A percentile compares a stretch with the other conserved stretches of the same genome.
Conservation (phyloP, 148 eudicot species). For the Diospyros kaki region DNA sequence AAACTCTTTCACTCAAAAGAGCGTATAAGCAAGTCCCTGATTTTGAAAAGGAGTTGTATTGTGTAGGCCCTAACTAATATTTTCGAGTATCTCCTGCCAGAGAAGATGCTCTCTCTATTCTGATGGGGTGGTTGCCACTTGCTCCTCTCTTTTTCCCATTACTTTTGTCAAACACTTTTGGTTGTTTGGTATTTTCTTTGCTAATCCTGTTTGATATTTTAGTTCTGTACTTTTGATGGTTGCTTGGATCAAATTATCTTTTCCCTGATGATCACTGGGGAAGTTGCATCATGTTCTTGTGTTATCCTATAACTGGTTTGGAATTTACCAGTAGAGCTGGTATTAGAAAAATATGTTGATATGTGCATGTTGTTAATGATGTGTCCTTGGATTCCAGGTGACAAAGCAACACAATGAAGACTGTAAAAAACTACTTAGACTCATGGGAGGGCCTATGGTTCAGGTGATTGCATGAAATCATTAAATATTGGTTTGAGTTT, state of each 20-base stretch:
- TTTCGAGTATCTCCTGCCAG: neutral
- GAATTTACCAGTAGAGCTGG: neutral
- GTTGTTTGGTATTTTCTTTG: neutral
- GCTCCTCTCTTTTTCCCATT: neutral
- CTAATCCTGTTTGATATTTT: neutral
- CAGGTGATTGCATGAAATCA: conserved; percentile 45
- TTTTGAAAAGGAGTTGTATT: no score
- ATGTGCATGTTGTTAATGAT: neutral
- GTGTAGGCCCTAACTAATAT: no score
- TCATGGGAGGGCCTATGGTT: conserved; percentile 97
- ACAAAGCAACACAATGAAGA: conserved; percentile 94
- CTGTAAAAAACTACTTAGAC: conserved; percentile 78
- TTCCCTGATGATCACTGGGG: neutral
- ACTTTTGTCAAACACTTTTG: neutral
- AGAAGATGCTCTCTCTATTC: neutral
- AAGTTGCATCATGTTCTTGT: neutral
- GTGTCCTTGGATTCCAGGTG: conserved; percentile 41
- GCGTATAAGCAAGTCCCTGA: no score
- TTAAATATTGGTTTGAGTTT: neutral
- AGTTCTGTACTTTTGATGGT: neutral
- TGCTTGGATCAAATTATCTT: neutral
- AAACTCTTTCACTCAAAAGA: no score
- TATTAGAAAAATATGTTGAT: no score
- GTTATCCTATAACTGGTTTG: neutral
- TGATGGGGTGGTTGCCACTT: neutral